These are phyloP conservation scores for Colletotrichum shisoi DNA, from an alignment of 2,329 filamentous ascomycete species.

Conservation along the genomic window DNA sequence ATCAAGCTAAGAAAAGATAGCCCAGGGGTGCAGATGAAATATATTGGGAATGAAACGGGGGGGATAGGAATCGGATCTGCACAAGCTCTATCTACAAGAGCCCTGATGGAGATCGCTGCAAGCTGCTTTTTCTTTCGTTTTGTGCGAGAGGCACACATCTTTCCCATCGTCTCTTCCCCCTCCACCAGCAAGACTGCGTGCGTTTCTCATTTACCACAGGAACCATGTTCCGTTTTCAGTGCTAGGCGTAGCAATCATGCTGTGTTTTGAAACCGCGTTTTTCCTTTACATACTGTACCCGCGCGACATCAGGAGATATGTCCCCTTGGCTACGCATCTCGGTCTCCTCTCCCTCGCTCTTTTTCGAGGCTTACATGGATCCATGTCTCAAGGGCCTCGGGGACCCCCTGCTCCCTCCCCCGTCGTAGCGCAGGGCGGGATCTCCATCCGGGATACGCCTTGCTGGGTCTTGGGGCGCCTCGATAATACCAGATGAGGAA, in stretches of 20 bases:
- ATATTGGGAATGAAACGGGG: neutral
- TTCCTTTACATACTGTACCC: too few species aligned
- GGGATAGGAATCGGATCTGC: neutral
- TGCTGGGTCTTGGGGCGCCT: constrained; percentile 11
- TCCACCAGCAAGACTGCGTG: too few species aligned
- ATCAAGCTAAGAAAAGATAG: too few species aligned
- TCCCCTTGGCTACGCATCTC: too few species aligned
- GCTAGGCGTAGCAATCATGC: too few species aligned
- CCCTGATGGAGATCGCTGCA: constrained; percentile 32
- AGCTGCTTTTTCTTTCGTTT: neutral
- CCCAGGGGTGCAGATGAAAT: neutral
- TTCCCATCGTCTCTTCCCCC: too few species aligned
- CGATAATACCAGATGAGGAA: constrained; percentile 18
- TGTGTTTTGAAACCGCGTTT: too few species aligned
- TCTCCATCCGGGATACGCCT: constrained; percentile 21
- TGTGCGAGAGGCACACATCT: neutral
- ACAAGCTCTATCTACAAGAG: constrained; percentile 1
- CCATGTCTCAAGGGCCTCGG: constrained; percentile 15
- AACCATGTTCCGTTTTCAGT: too few species aligned
- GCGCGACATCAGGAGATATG: too few species aligned
- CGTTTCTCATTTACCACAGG: too few species aligned
- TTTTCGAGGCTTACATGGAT: constrained; percentile 12
- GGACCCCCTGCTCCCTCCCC: neutral
- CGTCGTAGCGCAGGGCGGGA: constrained; percentile 13
- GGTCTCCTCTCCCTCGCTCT: neutral